Evolutionary conservation across 2,329 filamentous ascomycete genomes (phyloP), one percentile per base, ranked within the genome.

Genomic region (Lecanicillium sp.): DNA sequence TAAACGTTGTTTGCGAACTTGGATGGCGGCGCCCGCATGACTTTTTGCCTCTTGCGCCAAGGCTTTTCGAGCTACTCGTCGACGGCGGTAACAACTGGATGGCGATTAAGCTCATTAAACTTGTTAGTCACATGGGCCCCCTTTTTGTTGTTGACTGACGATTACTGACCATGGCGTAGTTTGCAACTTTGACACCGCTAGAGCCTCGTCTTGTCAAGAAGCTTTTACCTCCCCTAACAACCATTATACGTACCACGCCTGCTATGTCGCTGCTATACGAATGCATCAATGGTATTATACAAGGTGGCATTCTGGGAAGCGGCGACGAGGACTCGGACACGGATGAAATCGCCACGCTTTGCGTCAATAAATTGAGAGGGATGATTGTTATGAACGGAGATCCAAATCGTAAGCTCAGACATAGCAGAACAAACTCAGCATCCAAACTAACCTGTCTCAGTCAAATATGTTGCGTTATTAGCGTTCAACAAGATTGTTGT

Each of bases 241-340:
- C 85, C 48, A 83, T 98, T 34, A 96, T 98, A 47, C 83, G 86
- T 50, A 95, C 89, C 1, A 98, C 92, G 0, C 84, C 85, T 5
- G 92, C 92, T 19, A 96, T 96, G 92, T 96, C 92, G n/a, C 64
- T 98, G 19, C 66, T 96, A 5, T 98, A 98, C 52, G 92, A 98
- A 62, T 98, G 92, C 56, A 95, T 98, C 62, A 95, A 94, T 58
- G 92, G 92, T 17, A 94, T 98, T 45, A 95, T 98, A 43, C 89
- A 95, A 57, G 92, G 92, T 19, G 92, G 92, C 1, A 95, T 98
- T 41, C 67, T 98, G 35, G 85, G 87, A 22, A 85, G 82, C 32
- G 79, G 81, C 19, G 86, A 89, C 47, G 85, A 86, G 38, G 78
- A 80, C 15, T 73, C 80, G 25, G 89, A 90, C 39, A 83, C 85